Conservation (phyloP, 345 rosid genomes). For the Arabis hirsuta region DNA sequence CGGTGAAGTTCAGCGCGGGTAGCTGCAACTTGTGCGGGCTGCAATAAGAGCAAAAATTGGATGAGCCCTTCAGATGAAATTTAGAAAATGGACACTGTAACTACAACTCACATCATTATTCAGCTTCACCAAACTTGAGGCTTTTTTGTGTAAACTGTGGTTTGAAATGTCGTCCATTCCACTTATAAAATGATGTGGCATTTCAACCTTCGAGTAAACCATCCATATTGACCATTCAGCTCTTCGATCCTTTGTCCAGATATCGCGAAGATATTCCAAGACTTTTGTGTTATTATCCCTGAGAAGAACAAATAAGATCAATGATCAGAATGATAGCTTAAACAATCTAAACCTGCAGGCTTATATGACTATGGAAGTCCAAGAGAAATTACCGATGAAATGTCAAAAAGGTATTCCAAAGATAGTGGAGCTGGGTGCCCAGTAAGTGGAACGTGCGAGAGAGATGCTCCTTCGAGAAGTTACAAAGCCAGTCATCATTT, state of each 20-base stretch:
- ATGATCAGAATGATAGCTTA: constrained; percentile 10
- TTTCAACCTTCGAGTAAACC: constrained; percentile 95
- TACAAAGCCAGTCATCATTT: constrained; percentile 51
- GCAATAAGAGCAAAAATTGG: constrained; percentile 38
- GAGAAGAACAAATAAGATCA: constrained; percentile 36
- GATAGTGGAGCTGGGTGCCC: constrained; percentile 69
- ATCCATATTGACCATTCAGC: constrained; percentile 99
- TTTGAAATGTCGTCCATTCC: constrained; percentile 67
- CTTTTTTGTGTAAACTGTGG: constrained; percentile 62
- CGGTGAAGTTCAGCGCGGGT: constrained; percentile 97
- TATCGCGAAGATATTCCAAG: constrained; percentile 67
- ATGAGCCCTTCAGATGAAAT: constrained; percentile 18
- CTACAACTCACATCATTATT: constrained; percentile 62
- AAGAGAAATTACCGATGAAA: constrained; percentile 77
- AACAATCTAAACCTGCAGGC: neutral
- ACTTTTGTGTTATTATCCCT: constrained; percentile 72
- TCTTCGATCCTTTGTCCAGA: constrained; percentile 84
- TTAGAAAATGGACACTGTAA: constrained; percentile 17
- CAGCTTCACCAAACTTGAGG: constrained; percentile 64
- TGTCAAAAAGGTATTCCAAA: constrained; percentile 79
- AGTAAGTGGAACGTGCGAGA: constrained; percentile 59
- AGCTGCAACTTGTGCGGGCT: constrained; percentile 89
- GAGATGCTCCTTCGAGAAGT: constrained; percentile 60
- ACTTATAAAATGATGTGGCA: constrained; percentile 94
- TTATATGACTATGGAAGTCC: constrained; percentile 19